phyloP scores from a whole-genome alignment of 257 asterid genomes.

The Plantago ovata region DNA sequence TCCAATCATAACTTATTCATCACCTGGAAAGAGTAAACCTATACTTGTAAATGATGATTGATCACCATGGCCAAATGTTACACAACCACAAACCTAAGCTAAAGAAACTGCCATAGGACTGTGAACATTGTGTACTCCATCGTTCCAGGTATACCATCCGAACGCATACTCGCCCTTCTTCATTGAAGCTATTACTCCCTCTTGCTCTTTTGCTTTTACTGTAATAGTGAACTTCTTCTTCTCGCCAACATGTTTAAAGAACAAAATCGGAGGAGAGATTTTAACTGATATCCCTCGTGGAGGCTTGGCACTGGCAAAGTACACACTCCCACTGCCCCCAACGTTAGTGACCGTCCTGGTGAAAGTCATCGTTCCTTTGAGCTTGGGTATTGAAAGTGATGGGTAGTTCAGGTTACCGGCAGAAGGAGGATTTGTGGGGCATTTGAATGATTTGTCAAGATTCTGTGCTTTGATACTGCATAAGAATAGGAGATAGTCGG shows the following conservation, averaged over 20 bases:
- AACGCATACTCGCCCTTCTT: constrained; percentile 38
- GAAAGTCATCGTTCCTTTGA: constrained; percentile 37
- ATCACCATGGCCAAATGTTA: background rate
- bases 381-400: constrained; percentile 59
- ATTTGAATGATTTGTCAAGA: constrained; percentile 39
- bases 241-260: constrained; percentile 45
- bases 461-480: constrained; percentile 38
- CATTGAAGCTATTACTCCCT: background rate
- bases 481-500: constrained; percentile 64
- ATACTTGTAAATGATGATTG: background rate
- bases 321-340: constrained; percentile 46
- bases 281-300: constrained; percentile 61
- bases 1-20: background rate
- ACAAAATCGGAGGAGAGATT: constrained; percentile 54
- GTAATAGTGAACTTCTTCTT: constrained; percentile 58
- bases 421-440: constrained; percentile 41
- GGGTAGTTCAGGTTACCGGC: constrained; percentile 65
- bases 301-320: constrained; percentile 50
- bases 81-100: constrained; percentile 23
- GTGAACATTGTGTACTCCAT: constrained; percentile 45
- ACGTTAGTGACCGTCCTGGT: constrained; percentile 73
- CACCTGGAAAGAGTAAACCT: background rate
- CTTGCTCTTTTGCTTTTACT: constrained; percentile 31
- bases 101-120: constrained; percentile 52
- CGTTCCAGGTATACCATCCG: constrained; percentile 62